Evolutionary conservation across 371 early-diverging fungal genomes (phyloP), one percentile per base, ranked within the genome.

Genomic region (Mucor plumbeus): DNA sequence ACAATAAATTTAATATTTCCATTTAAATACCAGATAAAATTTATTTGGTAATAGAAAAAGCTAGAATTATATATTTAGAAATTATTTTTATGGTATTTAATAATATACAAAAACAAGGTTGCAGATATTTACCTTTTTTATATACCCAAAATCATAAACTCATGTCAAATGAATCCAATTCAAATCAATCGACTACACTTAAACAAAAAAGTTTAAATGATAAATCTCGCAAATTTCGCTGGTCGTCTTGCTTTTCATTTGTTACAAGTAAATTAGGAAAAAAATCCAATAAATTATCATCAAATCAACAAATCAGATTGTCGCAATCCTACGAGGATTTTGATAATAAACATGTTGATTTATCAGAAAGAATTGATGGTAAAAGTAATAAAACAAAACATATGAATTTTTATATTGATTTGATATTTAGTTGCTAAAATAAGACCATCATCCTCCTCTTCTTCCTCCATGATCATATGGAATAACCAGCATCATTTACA

Each of bases 211-310:
- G 39, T 26, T 7, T 55, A 61, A 53, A 56, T 56, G 39, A 54
- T 55, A 69, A 69, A 55, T 34, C 60, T n/a, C 67, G 68, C 50
- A 71, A 68, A 47, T 60, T 83, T 62, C 69, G 72, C 69, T 72
- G 72, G 72, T 64, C 72, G 62, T 61, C 69, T 54, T 72, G 72
- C 54, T 64, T 72, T 55, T 68, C 72, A 2, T 72, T 72, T 65
- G 56, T 72, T n/a, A 41, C 61, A 33, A 71, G 60, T 38, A 63
- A 31, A 71, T 67, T 56, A 64, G 64, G 44, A 21, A 39, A 13
- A 64, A 69, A 55, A 7, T 21, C 19, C 50, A 26, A 13, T 13
- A 50, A 21, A 13, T 50, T 11, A 26, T 19, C 50, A 11, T 50
- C 69, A 54, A 36, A 41, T 34, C 48, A 59, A 54, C 63, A 68